A percentile compares a stretch with the other conserved stretches of the same genome.
Evolutionary conservation across 2,329 filamentous ascomycete genomes (phyloP).

Genomic region (Anisogramma anomala): DNA sequence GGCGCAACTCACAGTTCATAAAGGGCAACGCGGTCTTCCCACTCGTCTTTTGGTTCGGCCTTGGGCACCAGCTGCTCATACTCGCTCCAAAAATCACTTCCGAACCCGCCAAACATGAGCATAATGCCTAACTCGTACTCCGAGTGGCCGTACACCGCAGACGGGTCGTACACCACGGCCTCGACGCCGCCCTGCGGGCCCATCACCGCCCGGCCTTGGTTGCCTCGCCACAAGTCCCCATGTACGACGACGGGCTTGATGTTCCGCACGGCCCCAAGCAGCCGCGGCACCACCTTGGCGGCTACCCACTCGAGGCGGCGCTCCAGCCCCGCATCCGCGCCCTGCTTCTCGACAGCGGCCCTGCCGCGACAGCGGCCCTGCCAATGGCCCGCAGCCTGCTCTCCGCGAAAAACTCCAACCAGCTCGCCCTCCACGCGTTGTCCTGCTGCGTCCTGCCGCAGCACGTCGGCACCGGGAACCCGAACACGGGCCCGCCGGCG

Average conservation of each 20-base stretch:
- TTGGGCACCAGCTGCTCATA: constrained; percentile 67
- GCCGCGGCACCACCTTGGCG: constrained; percentile 54
- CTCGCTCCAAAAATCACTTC: constrained; percentile 57
- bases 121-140: constrained; percentile 93
- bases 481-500: constrained; percentile 54
- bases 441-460: constrained; percentile 77
- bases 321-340: constrained; percentile 49
- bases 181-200: constrained; percentile 40
- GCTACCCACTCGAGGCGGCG: constrained; percentile 54
- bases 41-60: constrained; percentile 70
- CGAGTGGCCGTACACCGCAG: constrained; percentile 69
- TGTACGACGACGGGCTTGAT: constrained; percentile 74
- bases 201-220: constrained; percentile 58
- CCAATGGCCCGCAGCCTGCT: constrained; percentile 59
- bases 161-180: constrained; percentile 74
- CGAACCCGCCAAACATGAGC: constrained; percentile 92
- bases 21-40: constrained; percentile 66
- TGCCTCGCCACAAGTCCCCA: constrained; percentile 90
- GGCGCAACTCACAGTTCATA: constrained; percentile 62
- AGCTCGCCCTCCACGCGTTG: constrained; percentile 60
- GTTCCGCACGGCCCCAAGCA: constrained; percentile 59
- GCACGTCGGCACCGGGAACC: constrained; percentile 75
- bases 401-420: constrained; percentile 79
- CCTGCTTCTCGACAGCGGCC: constrained; percentile 48
- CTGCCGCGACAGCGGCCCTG: constrained; percentile 39